phyloP scores from a whole-genome alignment of 73 alveolate genomes.

The Paraurostyla sp. region DNA sequence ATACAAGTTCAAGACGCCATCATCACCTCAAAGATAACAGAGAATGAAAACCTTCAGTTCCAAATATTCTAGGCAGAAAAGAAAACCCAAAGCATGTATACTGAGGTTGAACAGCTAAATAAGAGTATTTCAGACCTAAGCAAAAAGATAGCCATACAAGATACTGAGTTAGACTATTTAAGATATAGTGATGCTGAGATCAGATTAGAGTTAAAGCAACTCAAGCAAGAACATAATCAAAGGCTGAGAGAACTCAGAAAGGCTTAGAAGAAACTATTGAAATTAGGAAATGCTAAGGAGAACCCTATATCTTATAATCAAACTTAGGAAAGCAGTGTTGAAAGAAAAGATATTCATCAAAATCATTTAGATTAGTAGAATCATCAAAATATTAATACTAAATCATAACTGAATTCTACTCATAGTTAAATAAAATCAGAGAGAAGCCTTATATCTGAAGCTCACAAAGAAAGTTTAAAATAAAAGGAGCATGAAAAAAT shows the following conservation, averaged over 20 bases:
- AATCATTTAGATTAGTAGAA: too few species aligned
- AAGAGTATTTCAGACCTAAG: neutral
- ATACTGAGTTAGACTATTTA: neutral
- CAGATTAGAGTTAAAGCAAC: neutral
- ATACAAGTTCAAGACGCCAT: neutral
- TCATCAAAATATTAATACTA: too few species aligned
- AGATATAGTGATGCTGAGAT: neutral
- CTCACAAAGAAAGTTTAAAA: too few species aligned
- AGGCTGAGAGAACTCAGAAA: slow-evolving; percentile 13
- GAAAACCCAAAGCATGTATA: neutral
- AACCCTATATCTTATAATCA: too few species aligned
- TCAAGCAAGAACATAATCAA: neutral
- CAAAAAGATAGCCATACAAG: neutral
- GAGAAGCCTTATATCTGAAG: too few species aligned
- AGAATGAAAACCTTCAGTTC: neutral
- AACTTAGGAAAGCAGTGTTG: too few species aligned
- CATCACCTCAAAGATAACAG: neutral
- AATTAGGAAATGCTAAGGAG: neutral
- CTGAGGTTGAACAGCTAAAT: neutral
- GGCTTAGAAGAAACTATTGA: slow-evolving; percentile 21
- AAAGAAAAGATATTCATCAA: too few species aligned
- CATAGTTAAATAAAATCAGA: too few species aligned
- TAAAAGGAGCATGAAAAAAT: too few species aligned
- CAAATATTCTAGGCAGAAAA: neutral
- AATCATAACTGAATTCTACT: too few species aligned